Conservation (phyloP, 148 eudicot genomes). For the Cornus suecica region DNA sequence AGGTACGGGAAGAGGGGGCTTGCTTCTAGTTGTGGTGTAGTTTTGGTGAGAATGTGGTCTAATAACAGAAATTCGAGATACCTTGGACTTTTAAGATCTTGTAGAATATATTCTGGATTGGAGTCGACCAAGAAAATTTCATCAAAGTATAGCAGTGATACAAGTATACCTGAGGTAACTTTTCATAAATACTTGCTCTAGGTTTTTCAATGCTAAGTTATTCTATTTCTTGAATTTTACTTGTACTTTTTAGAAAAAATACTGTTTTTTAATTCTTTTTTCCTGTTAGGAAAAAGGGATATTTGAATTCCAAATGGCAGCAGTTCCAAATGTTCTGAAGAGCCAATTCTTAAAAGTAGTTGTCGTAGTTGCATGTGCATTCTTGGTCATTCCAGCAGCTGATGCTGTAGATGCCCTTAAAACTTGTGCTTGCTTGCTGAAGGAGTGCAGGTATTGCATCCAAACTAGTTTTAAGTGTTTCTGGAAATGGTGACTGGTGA, state of each 20-base stretch:
- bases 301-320: constrained; percentile 20
- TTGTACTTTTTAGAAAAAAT: background rate
- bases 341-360: constrained; percentile 47
- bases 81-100: constrained; percentile 29
- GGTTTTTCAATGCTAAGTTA: constrained; percentile 1
- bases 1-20: constrained; percentile 35
- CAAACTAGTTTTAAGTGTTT: background rate
- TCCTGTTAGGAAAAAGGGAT: constrained; percentile 21
- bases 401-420: constrained; percentile 94
- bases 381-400: constrained; percentile 71
- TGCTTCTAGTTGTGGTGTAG: constrained; percentile 27
- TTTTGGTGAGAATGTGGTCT: constrained; percentile 35
- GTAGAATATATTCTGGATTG: constrained; percentile 11
- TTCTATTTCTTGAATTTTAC: background rate
- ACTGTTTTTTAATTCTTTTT: constrained; percentile 7
- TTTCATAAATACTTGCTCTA: constrained; percentile 9
- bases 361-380: constrained; percentile 46
- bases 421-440: constrained; percentile 87
- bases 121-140: constrained; percentile 29
- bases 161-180: constrained; percentile 40
- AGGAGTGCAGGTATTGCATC: constrained; percentile 83
- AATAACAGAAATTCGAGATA: constrained; percentile 26
- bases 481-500: constrained; percentile 2
- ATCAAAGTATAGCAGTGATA: constrained; percentile 22
- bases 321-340: constrained; percentile 20